Evolutionary conservation across 2,329 filamentous ascomycete species (phyloP).

Genomic region (Penicillium brasilianum): DNA sequence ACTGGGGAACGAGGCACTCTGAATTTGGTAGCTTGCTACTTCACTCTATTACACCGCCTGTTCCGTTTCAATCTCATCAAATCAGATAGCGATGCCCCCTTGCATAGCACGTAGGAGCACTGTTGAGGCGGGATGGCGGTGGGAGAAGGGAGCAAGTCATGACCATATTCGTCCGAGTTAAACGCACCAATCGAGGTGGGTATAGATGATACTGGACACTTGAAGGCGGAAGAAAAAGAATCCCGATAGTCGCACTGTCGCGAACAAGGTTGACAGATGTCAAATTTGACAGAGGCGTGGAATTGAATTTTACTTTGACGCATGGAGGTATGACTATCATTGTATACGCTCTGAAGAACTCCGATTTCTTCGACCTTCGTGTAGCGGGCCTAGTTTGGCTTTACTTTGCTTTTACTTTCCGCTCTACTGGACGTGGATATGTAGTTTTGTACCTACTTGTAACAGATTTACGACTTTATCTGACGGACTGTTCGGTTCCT

Average conservation of each 20-base stretch:
- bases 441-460: slow-evolving; percentile 1
- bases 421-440: background rate
- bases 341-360: background rate
- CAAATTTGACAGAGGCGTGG: slow-evolving; percentile 14
- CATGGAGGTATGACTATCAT: too few relatives aligned
- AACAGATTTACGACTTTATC: background rate
- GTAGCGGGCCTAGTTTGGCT: background rate
- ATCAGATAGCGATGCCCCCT: background rate
- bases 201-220: background rate
- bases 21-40: background rate
- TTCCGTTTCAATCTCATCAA: background rate
- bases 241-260: background rate
- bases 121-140: background rate
- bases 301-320: background rate
- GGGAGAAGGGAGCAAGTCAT: background rate
- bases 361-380: background rate
- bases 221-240: background rate
- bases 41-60: slow-evolving; percentile 14
- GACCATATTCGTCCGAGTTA: background rate
- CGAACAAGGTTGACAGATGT: slow-evolving; percentile 22
- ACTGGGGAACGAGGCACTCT: background rate
- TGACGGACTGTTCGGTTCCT: background rate
- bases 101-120: background rate
- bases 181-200: background rate
- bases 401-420: background rate